Percentiles rank a stretch among this genome's conserved stretches.
Evolutionary conservation across 768 basidiomycete genomes (phyloP).

Genomic region (Lyophyllum decastes): DNA sequence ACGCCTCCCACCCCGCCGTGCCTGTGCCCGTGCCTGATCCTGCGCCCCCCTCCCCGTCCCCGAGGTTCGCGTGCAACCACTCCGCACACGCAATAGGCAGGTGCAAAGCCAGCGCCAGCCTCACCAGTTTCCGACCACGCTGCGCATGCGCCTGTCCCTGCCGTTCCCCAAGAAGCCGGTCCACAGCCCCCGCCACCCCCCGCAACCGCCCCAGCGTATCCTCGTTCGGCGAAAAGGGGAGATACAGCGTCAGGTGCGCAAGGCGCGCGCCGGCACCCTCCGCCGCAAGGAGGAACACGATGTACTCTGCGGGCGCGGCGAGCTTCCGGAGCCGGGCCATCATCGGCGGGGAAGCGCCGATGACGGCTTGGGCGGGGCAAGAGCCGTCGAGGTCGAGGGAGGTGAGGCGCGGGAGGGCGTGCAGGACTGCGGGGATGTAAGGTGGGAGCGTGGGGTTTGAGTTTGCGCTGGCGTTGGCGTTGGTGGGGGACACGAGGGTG

Average conservation of each 20-base stretch:
- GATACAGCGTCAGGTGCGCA: not conserved
- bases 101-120: not conserved
- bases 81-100: not conserved
- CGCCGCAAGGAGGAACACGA: not conserved
- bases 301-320: not conserved
- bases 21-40: too few species aligned
- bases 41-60: too few species aligned
- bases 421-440: too few species aligned
- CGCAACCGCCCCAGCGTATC: not conserved
- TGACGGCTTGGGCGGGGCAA: not conserved
- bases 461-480: too few species aligned
- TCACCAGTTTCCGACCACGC: too few species aligned
- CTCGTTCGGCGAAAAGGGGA: not conserved
- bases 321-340: not conserved
- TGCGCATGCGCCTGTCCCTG: not conserved
- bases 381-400: too few species aligned
- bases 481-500: not conserved
- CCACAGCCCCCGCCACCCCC: not conserved
- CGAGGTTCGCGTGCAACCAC: not conserved
- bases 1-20: too few species aligned
- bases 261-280: not conserved
- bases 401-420: too few species aligned
- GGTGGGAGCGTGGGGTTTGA: too few species aligned
- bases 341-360: not conserved
- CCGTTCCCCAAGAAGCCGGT: not conserved